Base-by-base conservation (phyloP, 768 basidiomycete genomes). In the Ramaria sp. region DNA sequence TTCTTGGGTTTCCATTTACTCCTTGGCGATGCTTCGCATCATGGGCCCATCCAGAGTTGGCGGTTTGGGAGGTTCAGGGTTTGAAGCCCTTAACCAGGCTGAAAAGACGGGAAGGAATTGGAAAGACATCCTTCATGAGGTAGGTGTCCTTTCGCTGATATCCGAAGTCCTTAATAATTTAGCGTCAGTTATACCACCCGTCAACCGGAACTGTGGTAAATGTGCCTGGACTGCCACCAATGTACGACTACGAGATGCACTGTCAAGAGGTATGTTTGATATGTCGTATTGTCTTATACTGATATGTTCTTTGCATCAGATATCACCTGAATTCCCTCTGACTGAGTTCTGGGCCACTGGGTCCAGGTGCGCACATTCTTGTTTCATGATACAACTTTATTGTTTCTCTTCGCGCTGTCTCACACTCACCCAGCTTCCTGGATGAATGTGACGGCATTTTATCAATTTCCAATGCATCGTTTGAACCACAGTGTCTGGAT, bases 171-270 rank as follows among this genome's bases (percentile, higher is more conserved):
- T 38, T 5, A 3, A 53, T 22, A 19, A 4, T 42, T 38, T 7
- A 4, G 13, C 17, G 15, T n/a, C 31, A 68, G 67, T 42, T 67
- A 12, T 61, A 59, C 39, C 45, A 51, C 24, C 56, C 37, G 24
- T 60, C 57, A 0, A 55, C 64, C n/a, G 67, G 67, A 5, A 59
- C 19, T 1, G 13, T 66, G 3, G 34, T 67, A 19, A n/a, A 46
- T 10, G 46, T 65, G 15, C 55, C 63, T 20, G 67, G 67, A 4
- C 45, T 68, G 22, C 66, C 63, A 3, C 51, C 63, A 24, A 60
- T 65, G 58, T 63, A 64, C 45, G 64, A 65, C 48, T 59, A 65
- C 46, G 65, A 64, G 41, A 60, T 60, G 27, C 63, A 50, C 37
- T 61, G 64, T 7, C 63, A 66, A 45, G 12, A 59, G 38, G 62